Evolutionary conservation across 495 filamentous ascomycete species (phyloP), one percentile per base, ranked within the genome.

Genomic region (Podospora pseudopauciseta): DNA sequence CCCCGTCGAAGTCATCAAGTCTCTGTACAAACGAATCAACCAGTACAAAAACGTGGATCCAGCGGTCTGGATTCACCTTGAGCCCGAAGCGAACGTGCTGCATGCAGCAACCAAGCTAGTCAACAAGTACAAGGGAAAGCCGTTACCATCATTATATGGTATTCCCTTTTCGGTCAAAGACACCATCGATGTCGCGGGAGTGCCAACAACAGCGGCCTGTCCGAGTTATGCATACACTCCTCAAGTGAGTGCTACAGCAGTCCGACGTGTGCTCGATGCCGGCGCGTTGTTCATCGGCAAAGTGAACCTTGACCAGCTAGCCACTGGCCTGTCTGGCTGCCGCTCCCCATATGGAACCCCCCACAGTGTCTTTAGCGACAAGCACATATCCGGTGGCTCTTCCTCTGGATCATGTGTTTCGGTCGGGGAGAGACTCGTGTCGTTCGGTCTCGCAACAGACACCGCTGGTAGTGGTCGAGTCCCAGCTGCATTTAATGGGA

Each of bases 281-380:
- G 89, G 89, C 3, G 89, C 85, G 0, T 73, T 91, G 49, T 85
- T 87, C 59, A 80, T 91, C 63, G 89, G 89, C 26, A 91, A 91
- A 72, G 82, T 84, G 7, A 90, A 91, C 70, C 81, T 91, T 28
- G 89, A 91, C 75, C 88, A 90, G 74, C 79, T 90, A 7, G 89
- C 87, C 18, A 91, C 88, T 0, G 89, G 89, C 76, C 88, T 77
- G 0, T 73, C 82, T 0, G 85, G 83, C n/a, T 84, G 86, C 61
- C 86, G 89, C 6, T 89, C 86, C 11, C 88, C 88, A 0, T 89
- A 87, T 67, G 89, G 89, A 1, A 78, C 86, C 27, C 85, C 80
- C 68, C 82, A 85, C 73, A 76, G 78, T 49, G 76, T 81, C n/a
- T 85, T 86, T 70, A 74, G 73, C 66, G 63, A 70, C 1, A 67